A percentile compares a stretch with the other conserved stretches of the same genome.
phyloP scores from a whole-genome alignment of 2,329 filamentous ascomycete species.

The Ophiocordyceps unilateralis region DNA sequence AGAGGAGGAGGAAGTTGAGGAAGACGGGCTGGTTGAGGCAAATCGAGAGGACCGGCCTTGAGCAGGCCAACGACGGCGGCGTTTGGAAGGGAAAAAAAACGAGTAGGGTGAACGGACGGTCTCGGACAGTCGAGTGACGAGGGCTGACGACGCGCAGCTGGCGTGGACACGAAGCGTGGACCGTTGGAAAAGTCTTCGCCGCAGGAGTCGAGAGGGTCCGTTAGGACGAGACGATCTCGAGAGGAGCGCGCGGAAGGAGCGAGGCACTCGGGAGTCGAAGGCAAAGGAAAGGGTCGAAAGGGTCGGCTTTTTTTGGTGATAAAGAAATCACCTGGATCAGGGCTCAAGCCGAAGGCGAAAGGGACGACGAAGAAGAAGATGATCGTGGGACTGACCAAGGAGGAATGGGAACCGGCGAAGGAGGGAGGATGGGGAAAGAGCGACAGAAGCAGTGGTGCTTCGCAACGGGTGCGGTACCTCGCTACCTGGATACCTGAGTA shows the following conservation, averaged over 20 bases:
- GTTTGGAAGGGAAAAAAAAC: conserved; percentile 1
- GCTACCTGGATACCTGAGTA: background rate
- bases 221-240: conserved; percentile 5
- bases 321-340: no score
- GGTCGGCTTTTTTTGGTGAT: background rate
- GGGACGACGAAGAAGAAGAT: conserved; percentile 4
- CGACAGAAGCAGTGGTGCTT: conserved; percentile 15
- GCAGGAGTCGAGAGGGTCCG: conserved; percentile 14
- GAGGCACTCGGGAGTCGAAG: conserved; percentile 1
- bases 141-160: conserved; percentile 7
- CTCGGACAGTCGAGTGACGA: conserved; percentile 4
- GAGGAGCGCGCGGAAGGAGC: conserved; percentile 7
- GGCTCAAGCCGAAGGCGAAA: background rate
- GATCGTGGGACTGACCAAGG: conserved; percentile 15
- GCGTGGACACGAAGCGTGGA: conserved; percentile 7
- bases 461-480: conserved; percentile 2
- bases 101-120: background rate
- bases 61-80: conserved; percentile 1
- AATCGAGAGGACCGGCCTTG: background rate
- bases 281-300: conserved; percentile 5
- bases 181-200: conserved; percentile 11
- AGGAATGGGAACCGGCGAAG: conserved; percentile 16
- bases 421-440: conserved; percentile 18
- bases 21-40: background rate
- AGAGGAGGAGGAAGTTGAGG: background rate